A percentile compares a stretch with the other conserved stretches of the same genome.
phyloP scores from a whole-genome alignment of 176 grass and related monocot species.

The Cenchrus fungigraminus region DNA sequence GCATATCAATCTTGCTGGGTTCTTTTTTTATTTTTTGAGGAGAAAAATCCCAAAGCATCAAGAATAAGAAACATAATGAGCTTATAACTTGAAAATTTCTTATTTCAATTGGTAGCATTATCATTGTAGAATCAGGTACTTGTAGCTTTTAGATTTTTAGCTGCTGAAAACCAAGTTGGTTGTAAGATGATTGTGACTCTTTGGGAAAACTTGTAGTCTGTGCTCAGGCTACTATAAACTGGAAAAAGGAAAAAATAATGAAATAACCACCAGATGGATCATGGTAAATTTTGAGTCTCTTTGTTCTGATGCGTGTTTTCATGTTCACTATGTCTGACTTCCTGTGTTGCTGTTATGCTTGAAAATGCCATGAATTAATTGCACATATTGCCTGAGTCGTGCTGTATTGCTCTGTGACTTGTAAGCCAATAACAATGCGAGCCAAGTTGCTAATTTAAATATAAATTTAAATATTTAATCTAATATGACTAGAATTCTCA shows the following conservation, averaged over 20 bases:
- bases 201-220: background rate
- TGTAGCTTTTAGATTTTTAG: background rate
- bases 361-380: background rate
- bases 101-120: background rate
- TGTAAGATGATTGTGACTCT: background rate
- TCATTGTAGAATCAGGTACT: background rate
- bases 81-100: background rate
- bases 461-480: background rate
- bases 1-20: background rate
- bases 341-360: background rate
- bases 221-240: background rate
- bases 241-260: background rate
- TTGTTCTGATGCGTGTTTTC: conserved; percentile 18
- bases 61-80: background rate
- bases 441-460: background rate
- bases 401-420: background rate
- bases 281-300: background rate
- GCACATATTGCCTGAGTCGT: background rate
- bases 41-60: background rate
- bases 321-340: background rate
- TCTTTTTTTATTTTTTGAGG: background rate
- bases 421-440: background rate
- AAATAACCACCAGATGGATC: background rate
- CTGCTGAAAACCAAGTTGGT: background rate
- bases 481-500: background rate